Percentiles rank a stretch among this genome's conserved stretches.
phyloP scores from a whole-genome alignment of 2,329 filamentous ascomycete species.

The Paramyrothecium sp. region DNA sequence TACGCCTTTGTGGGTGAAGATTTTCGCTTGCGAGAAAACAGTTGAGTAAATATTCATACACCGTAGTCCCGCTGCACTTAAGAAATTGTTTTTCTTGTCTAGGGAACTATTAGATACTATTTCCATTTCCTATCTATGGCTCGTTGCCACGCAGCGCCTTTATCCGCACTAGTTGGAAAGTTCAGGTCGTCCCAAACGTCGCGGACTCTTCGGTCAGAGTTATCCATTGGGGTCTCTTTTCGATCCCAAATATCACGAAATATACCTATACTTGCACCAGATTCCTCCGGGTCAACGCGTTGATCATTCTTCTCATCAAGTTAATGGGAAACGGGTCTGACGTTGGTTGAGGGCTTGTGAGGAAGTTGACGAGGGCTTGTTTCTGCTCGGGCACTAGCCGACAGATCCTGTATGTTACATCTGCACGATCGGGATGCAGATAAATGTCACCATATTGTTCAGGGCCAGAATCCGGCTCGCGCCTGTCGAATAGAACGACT shows the following conservation, averaged over 20 bases:
- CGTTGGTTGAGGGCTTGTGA: not conserved
- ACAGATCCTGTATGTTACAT: conserved; percentile 15
- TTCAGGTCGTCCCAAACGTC: not conserved
- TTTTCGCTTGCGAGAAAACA: no score
- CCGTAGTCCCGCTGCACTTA: no score
- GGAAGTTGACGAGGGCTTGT: conserved; percentile 13
- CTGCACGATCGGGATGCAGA: conserved; percentile 9
- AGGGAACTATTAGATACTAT: no score
- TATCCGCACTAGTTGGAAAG: not conserved
- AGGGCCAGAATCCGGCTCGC: not conserved
- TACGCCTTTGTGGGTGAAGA: no score
- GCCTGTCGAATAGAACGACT: conserved; percentile 2
- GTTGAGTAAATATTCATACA: no score
- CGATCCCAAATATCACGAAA: conserved; percentile 27
- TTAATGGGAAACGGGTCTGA: conserved; percentile 13
- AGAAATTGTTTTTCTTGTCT: no score
- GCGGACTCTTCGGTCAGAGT: not conserved
- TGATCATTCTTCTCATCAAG: conserved; percentile 12
- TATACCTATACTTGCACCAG: conserved; percentile 15
- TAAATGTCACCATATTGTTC: conserved; percentile 7
- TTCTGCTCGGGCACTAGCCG: no score
- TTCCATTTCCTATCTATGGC: no score
- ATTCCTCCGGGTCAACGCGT: conserved; percentile 23
- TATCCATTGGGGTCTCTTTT: conserved; percentile 13
- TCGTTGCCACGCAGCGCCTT: not conserved